A percentile compares a stretch with the other conserved stretches of the same genome.
phyloP scores from a whole-genome alignment of 768 basidiomycete genomes.

The Exsudoporus frostii region DNA sequence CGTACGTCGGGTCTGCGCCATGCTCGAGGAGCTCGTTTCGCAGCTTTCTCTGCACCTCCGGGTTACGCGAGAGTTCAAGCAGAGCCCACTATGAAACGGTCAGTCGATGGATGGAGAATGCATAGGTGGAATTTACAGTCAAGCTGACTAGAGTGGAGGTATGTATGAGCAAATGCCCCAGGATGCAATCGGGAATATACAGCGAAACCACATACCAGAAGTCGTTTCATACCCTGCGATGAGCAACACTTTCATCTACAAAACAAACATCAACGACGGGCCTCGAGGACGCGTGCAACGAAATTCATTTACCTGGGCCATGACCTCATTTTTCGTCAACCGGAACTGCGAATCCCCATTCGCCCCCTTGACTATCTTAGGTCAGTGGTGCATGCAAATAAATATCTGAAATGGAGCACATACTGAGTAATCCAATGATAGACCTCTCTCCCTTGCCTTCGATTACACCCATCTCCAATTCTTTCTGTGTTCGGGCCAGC shows the following conservation, averaged over 20 bases:
- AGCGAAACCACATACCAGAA: conserved; percentile 9
- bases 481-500: conserved; percentile 34
- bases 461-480: conserved; percentile 22
- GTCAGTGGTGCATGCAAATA: not conserved
- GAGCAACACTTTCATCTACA: conserved; percentile 18
- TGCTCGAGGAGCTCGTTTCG: conserved; percentile 47
- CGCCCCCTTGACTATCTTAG: conserved; percentile 36
- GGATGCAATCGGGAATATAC: no score
- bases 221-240: conserved; percentile 23
- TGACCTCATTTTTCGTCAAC: conserved; percentile 30
- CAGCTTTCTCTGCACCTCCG: conserved; percentile 44
- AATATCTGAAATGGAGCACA: conserved; percentile 15
- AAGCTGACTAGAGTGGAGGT: conserved; percentile 9
- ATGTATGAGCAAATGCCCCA: not conserved
- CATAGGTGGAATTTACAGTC: not conserved
- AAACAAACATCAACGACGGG: not conserved
- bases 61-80: conserved; percentile 49
- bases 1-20: conserved; percentile 48
- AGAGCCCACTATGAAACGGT: conserved; percentile 47
- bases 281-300: not conserved
- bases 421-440: conserved; percentile 26
- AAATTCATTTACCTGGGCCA: conserved; percentile 18
- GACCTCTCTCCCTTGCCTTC: conserved; percentile 23
- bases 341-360: conserved; percentile 19
- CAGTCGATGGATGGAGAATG: not conserved